Conservation (phyloP, 139 green algal genomes). For the Coelastrella sp. region DNA sequence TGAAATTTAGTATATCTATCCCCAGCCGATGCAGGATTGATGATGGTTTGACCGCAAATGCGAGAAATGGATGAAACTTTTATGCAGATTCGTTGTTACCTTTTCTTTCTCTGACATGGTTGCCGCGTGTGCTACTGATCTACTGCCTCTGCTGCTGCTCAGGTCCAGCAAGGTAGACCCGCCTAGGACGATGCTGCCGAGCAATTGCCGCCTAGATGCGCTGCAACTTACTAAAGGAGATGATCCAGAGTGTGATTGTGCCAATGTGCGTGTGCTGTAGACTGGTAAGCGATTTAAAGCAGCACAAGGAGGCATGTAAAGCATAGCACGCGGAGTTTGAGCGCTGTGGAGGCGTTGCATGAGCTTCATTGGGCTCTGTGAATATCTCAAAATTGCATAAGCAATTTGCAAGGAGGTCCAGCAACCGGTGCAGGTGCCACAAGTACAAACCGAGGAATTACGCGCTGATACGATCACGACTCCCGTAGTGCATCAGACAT, state of each 20-base stretch:
- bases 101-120: slow-evolving; percentile 52
- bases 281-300: slow-evolving; percentile 6
- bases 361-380: not conserved
- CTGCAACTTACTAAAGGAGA: slow-evolving; percentile 19
- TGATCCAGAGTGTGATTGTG: not conserved
- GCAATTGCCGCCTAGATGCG: slow-evolving; percentile 32
- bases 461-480: no score
- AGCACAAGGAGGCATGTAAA: not conserved
- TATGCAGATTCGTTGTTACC: not conserved
- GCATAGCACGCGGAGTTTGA: not conserved
- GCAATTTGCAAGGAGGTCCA: not conserved
- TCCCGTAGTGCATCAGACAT: no score
- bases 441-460: no score
- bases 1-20: no score
- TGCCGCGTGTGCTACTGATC: slow-evolving; percentile 43
- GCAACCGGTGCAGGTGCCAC: no score
- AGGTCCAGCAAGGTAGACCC: slow-evolving; percentile 9
- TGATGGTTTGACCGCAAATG: no score
- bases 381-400: not conserved
- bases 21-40: no score
- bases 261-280: not conserved
- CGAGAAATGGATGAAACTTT: no score
- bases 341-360: not conserved
- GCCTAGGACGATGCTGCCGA: slow-evolving; percentile 29
- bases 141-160: slow-evolving; percentile 35